Base-by-base conservation (phyloP, 2,329 filamentous ascomycete species). In the Zymoseptoria tritici region DNA sequence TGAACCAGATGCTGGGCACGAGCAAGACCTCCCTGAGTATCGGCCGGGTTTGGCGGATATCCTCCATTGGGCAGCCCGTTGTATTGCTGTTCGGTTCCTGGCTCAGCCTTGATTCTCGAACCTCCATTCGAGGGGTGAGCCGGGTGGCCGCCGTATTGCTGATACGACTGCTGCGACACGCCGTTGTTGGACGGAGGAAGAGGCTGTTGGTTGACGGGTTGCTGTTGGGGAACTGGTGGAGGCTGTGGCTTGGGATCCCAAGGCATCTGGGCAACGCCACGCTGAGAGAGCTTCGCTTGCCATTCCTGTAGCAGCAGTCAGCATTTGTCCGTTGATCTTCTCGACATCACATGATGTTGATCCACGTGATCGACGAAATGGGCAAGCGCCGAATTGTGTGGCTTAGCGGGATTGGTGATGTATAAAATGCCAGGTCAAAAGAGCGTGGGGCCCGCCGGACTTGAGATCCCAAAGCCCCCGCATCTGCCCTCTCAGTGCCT, bases 171-270 rank as follows among this genome's bases (percentile, higher is more conserved):
- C 36, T 60, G 59, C 19, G 63, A 64, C 26, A 68, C 26, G 6
- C 64, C 64, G 53, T 68, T 67, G 20, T 61, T 59, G 42, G 74
- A 72, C 64, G 69, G 60, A 50, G 60, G 49, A 46, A 62, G 72
- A 60, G 68, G 80, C 50, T 64, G 65, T 42, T 63, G 65, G 36
- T n/a, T 46, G 36, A n/a, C 13, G 6, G 36, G 36, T 19, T 56
- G 54, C 19, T 63, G 64, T 50, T 64, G 64, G 50, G 65, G 62
- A 70, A 69, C 79, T 46, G 64, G 62, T 68, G 70, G 79, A 56
- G 84, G 82, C 56, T 89, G 86, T 55, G 88, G 87, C 72, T 89
- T 87, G 51, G 94, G 93, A 72, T 99, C 94, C 94, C 94, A 99
- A 9, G 94, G 93, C 73, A 97, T 97, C 59, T 84, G 80, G 61